These are phyloP conservation scores for Pseudomonodictys pantanalensis DNA, from an alignment of 495 filamentous ascomycete genomes.

Conservation along the genomic window DNA sequence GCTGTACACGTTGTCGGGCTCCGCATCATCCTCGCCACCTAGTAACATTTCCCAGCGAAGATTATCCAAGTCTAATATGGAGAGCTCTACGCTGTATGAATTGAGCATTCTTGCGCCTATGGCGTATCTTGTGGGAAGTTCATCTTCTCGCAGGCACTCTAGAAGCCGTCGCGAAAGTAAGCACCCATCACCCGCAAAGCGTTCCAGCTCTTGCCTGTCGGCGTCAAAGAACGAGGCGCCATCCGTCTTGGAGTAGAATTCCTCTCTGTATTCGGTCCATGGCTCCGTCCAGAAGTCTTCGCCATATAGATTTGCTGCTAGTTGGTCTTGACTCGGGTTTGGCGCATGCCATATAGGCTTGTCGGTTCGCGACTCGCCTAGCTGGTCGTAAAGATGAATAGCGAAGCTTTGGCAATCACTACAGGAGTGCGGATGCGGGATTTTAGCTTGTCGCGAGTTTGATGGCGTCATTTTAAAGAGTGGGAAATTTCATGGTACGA, in stretches of 20 bases:
- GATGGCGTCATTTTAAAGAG: too few species aligned
- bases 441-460: background rate
- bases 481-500: too few species aligned
- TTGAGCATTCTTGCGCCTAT: background rate
- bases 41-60: background rate
- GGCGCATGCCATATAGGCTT: background rate
- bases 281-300: background rate
- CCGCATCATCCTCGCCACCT: background rate
- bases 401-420: background rate
- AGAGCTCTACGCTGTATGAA: background rate
- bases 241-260: background rate
- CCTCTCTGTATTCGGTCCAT: background rate
- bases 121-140: background rate
- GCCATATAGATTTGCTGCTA: background rate
- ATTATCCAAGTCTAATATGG: background rate
- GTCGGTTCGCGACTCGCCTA: background rate
- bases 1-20: background rate
- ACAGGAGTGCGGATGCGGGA: background rate
- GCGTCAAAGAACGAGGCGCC: background rate
- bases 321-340: background rate
- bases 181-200: background rate
- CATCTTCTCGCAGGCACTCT: background rate
- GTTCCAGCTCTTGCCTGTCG: background rate
- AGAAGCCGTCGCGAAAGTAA: background rate
- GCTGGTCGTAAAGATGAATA: constrained; percentile 3